These are phyloP conservation scores for Mucor ambiguus DNA, from an alignment of 371 early-diverging fungal genomes.

Conservation along the genomic window DNA sequence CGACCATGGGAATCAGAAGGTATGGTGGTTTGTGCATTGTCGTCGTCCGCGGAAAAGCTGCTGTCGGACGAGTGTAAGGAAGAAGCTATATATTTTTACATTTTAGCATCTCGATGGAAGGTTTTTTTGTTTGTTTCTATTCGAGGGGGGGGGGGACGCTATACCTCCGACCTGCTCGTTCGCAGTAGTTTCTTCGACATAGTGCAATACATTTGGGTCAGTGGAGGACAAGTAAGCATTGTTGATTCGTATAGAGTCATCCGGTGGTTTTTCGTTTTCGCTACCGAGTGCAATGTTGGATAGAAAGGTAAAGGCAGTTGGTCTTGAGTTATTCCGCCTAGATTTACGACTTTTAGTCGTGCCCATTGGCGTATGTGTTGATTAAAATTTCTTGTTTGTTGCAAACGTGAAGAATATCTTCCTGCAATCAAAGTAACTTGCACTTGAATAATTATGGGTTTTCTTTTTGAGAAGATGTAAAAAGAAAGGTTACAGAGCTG, in stretches of 20 bases:
- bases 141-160: no score
- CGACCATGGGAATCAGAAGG: slow-evolving; percentile 22
- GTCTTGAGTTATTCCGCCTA: slow-evolving; percentile 58
- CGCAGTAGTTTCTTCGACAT: slow-evolving; percentile 5
- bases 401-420: slow-evolving; percentile 35
- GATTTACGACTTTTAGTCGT: slow-evolving; percentile 62
- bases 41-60: slow-evolving; percentile 39
- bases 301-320: slow-evolving; percentile 51
- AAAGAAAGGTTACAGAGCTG: neutral
- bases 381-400: slow-evolving; percentile 20
- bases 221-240: neutral
- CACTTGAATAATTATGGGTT: slow-evolving; percentile 17
- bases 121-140: neutral
- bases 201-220: neutral
- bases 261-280: slow-evolving; percentile 36
- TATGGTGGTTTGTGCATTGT: slow-evolving; percentile 27
- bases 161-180: slow-evolving; percentile 19
- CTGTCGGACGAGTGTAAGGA: slow-evolving; percentile 47
- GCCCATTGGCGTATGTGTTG: slow-evolving; percentile 46
- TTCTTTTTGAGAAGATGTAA: neutral
- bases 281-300: slow-evolving; percentile 50
- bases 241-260: slow-evolving; percentile 24
- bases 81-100: slow-evolving; percentile 17
- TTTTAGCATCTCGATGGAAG: no score
- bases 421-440: slow-evolving; percentile 27